Conservation (phyloP, 768 basidiomycete species). For the Podaxis carcinomalis region DNA sequence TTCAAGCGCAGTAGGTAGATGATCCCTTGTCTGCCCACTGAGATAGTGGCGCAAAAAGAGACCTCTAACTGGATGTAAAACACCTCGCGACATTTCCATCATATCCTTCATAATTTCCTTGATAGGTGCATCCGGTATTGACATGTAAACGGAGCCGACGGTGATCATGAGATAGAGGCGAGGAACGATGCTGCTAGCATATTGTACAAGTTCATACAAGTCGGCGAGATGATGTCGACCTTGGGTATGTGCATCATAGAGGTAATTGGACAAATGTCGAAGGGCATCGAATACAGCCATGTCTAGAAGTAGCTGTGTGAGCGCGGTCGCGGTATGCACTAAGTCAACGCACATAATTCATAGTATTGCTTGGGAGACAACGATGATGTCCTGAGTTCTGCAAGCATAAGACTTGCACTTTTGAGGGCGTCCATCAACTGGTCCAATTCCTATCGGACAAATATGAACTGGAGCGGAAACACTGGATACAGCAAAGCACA, state of each 20-base stretch:
- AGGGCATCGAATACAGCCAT: constrained; percentile 99
- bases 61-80: constrained; percentile 95
- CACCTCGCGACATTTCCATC: constrained; percentile 99
- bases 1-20: constrained; percentile 85
- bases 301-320: constrained; percentile 43
- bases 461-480: constrained; percentile 9
- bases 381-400: constrained; percentile 90
- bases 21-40: constrained; percentile 93
- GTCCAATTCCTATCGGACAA: constrained; percentile 69
- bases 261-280: constrained; percentile 91
- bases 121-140: constrained; percentile 91
- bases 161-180: constrained; percentile 98
- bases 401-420: constrained; percentile 95
- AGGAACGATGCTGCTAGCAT: constrained; percentile 93
- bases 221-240: constrained; percentile 95
- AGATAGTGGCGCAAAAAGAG: constrained; percentile 95
- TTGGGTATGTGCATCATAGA: constrained; percentile 92
- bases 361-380: constrained; percentile 98
- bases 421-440: constrained; percentile 99
- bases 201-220: constrained; percentile 99
- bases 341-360: constrained; percentile 76
- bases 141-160: constrained; percentile 99
- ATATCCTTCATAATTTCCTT: constrained; percentile 99
- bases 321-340: neutral
- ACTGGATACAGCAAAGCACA: constrained; percentile 22